A percentile compares a stretch with the other conserved stretches of the same genome.
Conservation (phyloP, 2,329 filamentous ascomycete species). For the Nemania serpens region DNA sequence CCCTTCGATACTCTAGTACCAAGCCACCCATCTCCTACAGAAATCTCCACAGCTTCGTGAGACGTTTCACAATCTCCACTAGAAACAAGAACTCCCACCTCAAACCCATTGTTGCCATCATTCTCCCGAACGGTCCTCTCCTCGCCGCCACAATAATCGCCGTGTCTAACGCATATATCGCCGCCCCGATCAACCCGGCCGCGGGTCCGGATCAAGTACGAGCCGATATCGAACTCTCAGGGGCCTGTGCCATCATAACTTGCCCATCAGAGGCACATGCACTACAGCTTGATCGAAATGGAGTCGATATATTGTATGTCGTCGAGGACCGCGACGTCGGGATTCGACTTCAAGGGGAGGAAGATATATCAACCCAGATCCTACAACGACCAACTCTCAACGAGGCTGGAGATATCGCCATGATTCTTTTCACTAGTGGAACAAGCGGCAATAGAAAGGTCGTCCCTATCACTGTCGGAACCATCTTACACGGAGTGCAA, state of each 20-base stretch:
- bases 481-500: slow-evolving; percentile 55
- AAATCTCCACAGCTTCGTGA: slow-evolving; percentile 41
- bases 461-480: slow-evolving; percentile 57
- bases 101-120: slow-evolving; percentile 55
- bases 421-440: slow-evolving; percentile 62
- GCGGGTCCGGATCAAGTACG: slow-evolving; percentile 56
- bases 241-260: slow-evolving; percentile 53
- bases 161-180: slow-evolving; percentile 54
- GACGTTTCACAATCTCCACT: slow-evolving; percentile 41
- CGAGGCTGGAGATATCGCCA: slow-evolving; percentile 50
- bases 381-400: slow-evolving; percentile 42
- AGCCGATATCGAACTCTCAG: slow-evolving; percentile 53
- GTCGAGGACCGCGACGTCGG: slow-evolving; percentile 45
- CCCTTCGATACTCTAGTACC: slow-evolving; percentile 22
- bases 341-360: slow-evolving; percentile 38
- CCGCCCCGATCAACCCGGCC: slow-evolving; percentile 56
- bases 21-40: slow-evolving; percentile 43
- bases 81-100: slow-evolving; percentile 7
- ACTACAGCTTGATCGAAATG: slow-evolving; percentile 44
- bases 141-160: slow-evolving; percentile 56
- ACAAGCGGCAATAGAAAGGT: slow-evolving; percentile 64
- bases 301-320: slow-evolving; percentile 47
- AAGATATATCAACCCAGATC: neutral
- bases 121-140: slow-evolving; percentile 58
- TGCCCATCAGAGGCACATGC: slow-evolving; percentile 46